Conservation (phyloP, 1,284 basidiomycete species). For the Hypsizygus ulmarius region DNA sequence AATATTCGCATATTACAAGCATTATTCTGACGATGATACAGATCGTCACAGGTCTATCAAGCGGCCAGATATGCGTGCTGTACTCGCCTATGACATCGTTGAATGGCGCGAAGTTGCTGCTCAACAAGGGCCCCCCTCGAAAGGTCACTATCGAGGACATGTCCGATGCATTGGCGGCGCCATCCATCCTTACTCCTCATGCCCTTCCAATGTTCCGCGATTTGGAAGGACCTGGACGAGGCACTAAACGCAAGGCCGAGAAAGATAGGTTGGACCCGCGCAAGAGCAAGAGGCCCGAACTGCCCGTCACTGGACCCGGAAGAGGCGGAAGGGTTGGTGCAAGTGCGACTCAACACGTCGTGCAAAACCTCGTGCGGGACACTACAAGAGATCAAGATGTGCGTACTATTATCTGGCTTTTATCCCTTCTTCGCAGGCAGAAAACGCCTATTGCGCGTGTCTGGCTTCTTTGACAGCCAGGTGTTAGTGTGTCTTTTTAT, state of each 20-base stretch:
- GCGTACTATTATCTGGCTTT: slow-evolving; percentile 47
- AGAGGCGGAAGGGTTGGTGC: slow-evolving; percentile 92
- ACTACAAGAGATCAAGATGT: slow-evolving; percentile 90
- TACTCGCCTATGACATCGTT: slow-evolving; percentile 87
- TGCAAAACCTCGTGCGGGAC: slow-evolving; percentile 89
- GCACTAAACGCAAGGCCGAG: slow-evolving; percentile 83
- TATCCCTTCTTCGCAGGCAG: slow-evolving; percentile 14
- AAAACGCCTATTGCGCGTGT: slow-evolving; percentile 1
- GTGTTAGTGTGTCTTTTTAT: slow-evolving; percentile 11
- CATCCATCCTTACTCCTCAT: slow-evolving; percentile 87
- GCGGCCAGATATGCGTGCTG: slow-evolving; percentile 83
- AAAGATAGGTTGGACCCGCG: slow-evolving; percentile 84
- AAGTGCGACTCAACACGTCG: slow-evolving; percentile 92
- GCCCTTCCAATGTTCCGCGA: slow-evolving; percentile 88
- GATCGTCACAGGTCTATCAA: slow-evolving; percentile 87
- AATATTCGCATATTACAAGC: slow-evolving; percentile 12
- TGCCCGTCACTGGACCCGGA: slow-evolving; percentile 90
- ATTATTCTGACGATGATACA: slow-evolving; percentile 30
- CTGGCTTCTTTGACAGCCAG: slow-evolving; percentile 10
- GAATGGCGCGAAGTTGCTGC: slow-evolving; percentile 88
- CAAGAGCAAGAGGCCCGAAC: slow-evolving; percentile 87
- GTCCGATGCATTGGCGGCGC: slow-evolving; percentile 77
- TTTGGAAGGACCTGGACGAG: slow-evolving; percentile 64
- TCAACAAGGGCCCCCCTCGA: slow-evolving; percentile 73
- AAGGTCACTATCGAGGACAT: slow-evolving; percentile 80